Conservation (phyloP, 805 yeast genomes). For the Ogataea parapolymorpha region DNA sequence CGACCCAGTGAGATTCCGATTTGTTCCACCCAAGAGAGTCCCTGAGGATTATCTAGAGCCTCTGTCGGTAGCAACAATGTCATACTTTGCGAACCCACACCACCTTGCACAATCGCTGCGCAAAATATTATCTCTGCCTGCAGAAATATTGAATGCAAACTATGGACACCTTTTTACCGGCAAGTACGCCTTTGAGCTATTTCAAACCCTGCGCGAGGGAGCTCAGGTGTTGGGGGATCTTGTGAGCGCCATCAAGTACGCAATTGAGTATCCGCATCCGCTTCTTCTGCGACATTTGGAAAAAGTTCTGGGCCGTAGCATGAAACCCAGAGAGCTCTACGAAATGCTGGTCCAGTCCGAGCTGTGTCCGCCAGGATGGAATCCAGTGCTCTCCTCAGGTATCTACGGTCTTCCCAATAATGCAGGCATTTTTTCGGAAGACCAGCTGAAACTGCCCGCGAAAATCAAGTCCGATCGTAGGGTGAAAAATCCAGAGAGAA, state of each 20-base stretch:
- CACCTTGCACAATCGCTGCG: conserved; percentile 20
- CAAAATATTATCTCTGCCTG: conserved; percentile 15
- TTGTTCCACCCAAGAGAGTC: conserved; percentile 12
- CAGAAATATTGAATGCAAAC: conserved; percentile 8
- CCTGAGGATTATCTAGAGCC: conserved; percentile 21
- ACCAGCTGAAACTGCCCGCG: conserved; percentile 1
- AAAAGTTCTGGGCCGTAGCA: conserved; percentile 13
- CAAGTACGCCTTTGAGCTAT: conserved; percentile 15
- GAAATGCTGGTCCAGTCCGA: conserved; percentile 15
- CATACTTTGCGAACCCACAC: conserved; percentile 24
- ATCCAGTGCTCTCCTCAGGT: conserved; percentile 28
- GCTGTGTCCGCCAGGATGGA: conserved; percentile 19
- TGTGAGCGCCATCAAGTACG: conserved; percentile 27
- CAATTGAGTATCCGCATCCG: conserved; percentile 33
- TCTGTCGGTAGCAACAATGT: conserved; percentile 14
- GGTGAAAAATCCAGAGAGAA: too few relatives aligned
- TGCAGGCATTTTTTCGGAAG: background rate
- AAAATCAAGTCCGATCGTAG: conserved; percentile 1
- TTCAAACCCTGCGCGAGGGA: conserved; percentile 12
- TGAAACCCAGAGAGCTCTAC: conserved; percentile 15
- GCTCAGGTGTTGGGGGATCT: conserved; percentile 20
- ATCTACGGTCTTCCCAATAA: conserved; percentile 11
- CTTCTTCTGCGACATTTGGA: conserved; percentile 16
- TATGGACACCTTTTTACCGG: conserved; percentile 19
- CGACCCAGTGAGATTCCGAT: conserved; percentile 29